Percentiles rank a stretch among this genome's conserved stretches.
phyloP scores from a whole-genome alignment of 1,284 basidiomycete genomes.

The Sanghuangporus weigelae region DNA sequence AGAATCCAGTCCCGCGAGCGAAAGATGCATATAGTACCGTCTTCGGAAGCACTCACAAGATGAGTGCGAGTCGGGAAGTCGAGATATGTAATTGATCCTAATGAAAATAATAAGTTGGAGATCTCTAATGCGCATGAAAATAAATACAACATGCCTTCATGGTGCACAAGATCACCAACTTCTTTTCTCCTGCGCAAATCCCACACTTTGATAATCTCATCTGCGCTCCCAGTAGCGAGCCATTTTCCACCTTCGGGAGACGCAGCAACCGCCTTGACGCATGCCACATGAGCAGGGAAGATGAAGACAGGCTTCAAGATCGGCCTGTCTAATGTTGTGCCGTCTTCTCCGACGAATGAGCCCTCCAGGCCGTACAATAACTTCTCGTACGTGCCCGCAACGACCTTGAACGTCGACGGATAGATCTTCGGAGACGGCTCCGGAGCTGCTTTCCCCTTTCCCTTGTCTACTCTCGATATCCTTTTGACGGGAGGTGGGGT shows the following conservation, averaged over 20 bases:
- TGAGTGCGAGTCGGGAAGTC: constrained; percentile 86
- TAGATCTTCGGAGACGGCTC: constrained; percentile 18
- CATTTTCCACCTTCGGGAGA: constrained; percentile 88
- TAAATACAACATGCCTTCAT: constrained; percentile 63
- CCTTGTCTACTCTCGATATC: constrained; percentile 33
- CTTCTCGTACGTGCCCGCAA: constrained; percentile 94
- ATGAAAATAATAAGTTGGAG: neutral
- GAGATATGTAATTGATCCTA: constrained; percentile 89
- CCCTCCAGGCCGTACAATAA: constrained; percentile 89
- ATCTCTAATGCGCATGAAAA: neutral
- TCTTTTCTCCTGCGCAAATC: constrained; percentile 87
- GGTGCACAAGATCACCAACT: constrained; percentile 89
- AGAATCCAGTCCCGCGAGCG: constrained; percentile 91
- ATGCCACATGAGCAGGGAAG: constrained; percentile 94
- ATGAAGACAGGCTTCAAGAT: constrained; percentile 84
- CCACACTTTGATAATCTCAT: constrained; percentile 98
- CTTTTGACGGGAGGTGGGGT: neutral
- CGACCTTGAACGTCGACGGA: constrained; percentile 74
- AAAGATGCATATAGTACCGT: constrained; percentile 87
- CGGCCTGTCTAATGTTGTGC: constrained; percentile 31
- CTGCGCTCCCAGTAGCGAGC: constrained; percentile 91
- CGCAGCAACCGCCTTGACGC: constrained; percentile 84
- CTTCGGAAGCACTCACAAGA: constrained; percentile 86
- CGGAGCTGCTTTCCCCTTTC: constrained; percentile 27
- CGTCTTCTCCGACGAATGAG: constrained; percentile 35